Evolutionary conservation across 2,329 filamentous ascomycete genomes (phyloP).

Genomic region (Macrophomina phaseolina): DNA sequence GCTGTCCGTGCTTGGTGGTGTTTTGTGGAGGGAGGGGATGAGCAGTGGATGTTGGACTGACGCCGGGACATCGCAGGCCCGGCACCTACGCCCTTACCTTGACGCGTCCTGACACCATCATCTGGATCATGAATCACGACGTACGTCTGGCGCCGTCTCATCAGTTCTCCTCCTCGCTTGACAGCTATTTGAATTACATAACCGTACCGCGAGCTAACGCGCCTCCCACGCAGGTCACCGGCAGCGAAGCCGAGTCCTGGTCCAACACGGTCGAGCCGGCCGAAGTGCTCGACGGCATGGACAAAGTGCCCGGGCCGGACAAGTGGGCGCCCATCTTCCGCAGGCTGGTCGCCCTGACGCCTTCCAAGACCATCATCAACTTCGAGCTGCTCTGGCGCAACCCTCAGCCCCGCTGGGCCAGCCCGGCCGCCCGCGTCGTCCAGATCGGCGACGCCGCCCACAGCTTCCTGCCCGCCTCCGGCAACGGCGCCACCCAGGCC

Average conservation of each 20-base stretch:
- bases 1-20: no score
- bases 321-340: constrained; percentile 55
- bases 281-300: constrained; percentile 54
- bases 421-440: constrained; percentile 49
- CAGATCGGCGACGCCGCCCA: constrained; percentile 55
- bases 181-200: background rate
- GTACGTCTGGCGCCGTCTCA: constrained; percentile 32
- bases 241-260: constrained; percentile 53
- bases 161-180: constrained; percentile 19
- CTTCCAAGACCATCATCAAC: constrained; percentile 55
- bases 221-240: constrained; percentile 44
- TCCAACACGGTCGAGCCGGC: constrained; percentile 54
- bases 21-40: no score
- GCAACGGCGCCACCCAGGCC: constrained; percentile 55
- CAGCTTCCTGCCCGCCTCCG: constrained; percentile 52
- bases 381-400: constrained; percentile 57
- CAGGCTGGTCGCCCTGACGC: constrained; percentile 51
- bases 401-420: constrained; percentile 53
- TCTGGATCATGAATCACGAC: constrained; percentile 59
- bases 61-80: constrained; percentile 28
- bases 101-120: constrained; percentile 54
- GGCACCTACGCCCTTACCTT: constrained; percentile 54
- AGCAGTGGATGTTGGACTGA: constrained; percentile 30
- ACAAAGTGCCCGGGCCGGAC: constrained; percentile 49
- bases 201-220: background rate